Conservation (phyloP, 805 yeast species). For the Cyberlindnera xylosilytica region DNA sequence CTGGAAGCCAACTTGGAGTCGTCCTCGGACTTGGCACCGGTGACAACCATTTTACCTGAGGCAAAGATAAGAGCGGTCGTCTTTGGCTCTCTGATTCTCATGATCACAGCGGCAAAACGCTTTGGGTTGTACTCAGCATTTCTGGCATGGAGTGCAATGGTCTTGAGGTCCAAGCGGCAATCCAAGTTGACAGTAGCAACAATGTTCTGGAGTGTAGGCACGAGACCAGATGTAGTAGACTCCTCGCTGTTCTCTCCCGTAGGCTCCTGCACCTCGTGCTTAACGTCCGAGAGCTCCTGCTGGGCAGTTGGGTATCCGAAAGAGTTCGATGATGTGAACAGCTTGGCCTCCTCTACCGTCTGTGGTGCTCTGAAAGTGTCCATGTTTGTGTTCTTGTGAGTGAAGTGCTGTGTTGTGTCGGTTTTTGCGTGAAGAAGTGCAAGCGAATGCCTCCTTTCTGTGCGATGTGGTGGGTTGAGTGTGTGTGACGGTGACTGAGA, state of each 20-base stretch:
- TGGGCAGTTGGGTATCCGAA: slow-evolving; percentile 29
- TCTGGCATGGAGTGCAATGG: slow-evolving; percentile 97
- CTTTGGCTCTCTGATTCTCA: slow-evolving; percentile 99
- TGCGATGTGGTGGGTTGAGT: neutral
- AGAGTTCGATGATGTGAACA: slow-evolving; percentile 27
- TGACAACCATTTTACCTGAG: slow-evolving; percentile 98
- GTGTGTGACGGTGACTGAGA: too few species aligned
- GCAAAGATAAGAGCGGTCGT: slow-evolving; percentile 98
- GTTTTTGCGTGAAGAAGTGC: slow-evolving; percentile 7
- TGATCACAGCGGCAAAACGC: slow-evolving; percentile 98
- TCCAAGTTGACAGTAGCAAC: slow-evolving; percentile 98
- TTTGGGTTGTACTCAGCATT: slow-evolving; percentile 98
- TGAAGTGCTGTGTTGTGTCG: neutral
- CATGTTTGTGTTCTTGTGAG: slow-evolving; percentile 11
- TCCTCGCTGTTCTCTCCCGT: slow-evolving; percentile 39
- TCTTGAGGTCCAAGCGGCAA: slow-evolving; percentile 91
- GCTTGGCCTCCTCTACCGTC: slow-evolving; percentile 29
- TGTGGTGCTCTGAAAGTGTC: slow-evolving; percentile 29
- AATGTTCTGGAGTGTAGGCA: slow-evolving; percentile 89
- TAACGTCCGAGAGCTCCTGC: slow-evolving; percentile 26
- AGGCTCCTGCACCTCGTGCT: slow-evolving; percentile 15
- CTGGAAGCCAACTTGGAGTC: slow-evolving; percentile 97
- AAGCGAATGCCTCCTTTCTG: slow-evolving; percentile 9
- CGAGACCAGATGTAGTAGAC: slow-evolving; percentile 88
- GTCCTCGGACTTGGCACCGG: slow-evolving; percentile 98